phyloP scores from a whole-genome alignment of 2,329 filamentous ascomycete genomes.

The Pyrenophora tritici-repentis region DNA sequence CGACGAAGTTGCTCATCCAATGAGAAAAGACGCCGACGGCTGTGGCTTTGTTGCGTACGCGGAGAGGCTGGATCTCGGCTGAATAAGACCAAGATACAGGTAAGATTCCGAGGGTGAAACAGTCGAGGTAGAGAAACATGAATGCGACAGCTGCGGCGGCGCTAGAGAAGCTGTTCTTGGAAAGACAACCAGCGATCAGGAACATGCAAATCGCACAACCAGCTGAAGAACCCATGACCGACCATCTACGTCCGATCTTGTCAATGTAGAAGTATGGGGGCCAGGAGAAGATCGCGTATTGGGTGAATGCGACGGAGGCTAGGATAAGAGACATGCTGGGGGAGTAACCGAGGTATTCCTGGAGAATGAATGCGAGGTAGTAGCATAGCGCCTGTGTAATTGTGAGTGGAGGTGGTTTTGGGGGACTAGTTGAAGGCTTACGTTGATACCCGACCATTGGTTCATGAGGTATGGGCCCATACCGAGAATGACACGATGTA shows the following conservation, averaged over 20 bases:
- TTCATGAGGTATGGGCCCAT: slow-evolving; percentile 50
- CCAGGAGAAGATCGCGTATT: slow-evolving; percentile 51
- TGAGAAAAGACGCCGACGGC: slow-evolving; percentile 56
- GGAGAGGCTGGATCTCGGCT: slow-evolving; percentile 56
- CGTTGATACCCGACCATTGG: slow-evolving; percentile 43
- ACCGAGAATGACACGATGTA: slow-evolving; percentile 45
- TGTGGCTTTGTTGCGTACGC: slow-evolving; percentile 55
- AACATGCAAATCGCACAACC: slow-evolving; percentile 44
- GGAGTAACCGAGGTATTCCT: slow-evolving; percentile 41
- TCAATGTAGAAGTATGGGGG: slow-evolving; percentile 54
- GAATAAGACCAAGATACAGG: slow-evolving; percentile 56
- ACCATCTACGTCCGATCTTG: slow-evolving; percentile 49
- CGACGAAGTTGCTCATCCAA: slow-evolving; percentile 57
- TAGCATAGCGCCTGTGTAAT: slow-evolving; percentile 34
- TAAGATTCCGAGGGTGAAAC: slow-evolving; percentile 30
- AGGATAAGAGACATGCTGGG: slow-evolving; percentile 35
- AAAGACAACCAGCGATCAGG: slow-evolving; percentile 41
- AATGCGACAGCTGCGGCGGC: slow-evolving; percentile 50
- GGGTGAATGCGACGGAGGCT: slow-evolving; percentile 50
- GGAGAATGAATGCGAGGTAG: slow-evolving; percentile 48
- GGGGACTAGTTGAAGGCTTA: not conserved
- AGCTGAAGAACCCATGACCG: slow-evolving; percentile 29
- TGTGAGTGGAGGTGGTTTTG: not conserved
- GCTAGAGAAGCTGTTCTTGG: slow-evolving; percentile 26
- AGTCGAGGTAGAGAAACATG: slow-evolving; percentile 31